Evolutionary conservation across 2,329 filamentous ascomycete genomes (phyloP).

Genomic region (Epichloe sylvatica): DNA sequence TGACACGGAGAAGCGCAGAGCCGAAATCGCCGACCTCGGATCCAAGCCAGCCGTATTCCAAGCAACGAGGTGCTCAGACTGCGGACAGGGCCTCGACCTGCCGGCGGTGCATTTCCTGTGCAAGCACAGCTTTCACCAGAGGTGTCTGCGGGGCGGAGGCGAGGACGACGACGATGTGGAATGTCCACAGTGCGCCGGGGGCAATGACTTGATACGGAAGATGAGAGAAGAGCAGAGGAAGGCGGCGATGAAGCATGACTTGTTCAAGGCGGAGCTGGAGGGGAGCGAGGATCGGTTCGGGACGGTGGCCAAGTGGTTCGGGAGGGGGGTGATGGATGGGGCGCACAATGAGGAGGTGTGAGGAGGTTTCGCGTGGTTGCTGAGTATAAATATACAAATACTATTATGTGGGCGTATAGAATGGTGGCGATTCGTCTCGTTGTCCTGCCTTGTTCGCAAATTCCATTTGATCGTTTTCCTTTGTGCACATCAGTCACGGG

Average conservation of each 20-base stretch:
- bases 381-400: neutral
- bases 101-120: slow-evolving; percentile 93
- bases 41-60: slow-evolving; percentile 81
- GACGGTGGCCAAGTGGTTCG: slow-evolving; percentile 92
- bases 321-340: slow-evolving; percentile 71
- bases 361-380: slow-evolving; percentile 13
- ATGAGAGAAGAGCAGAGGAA: slow-evolving; percentile 79
- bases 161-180: slow-evolving; percentile 48
- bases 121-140: slow-evolving; percentile 92
- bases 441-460: neutral
- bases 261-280: slow-evolving; percentile 71
- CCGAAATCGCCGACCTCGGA: slow-evolving; percentile 63
- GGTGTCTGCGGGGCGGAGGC: slow-evolving; percentile 50
- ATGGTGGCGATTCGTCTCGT: neutral
- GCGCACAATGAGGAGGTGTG: slow-evolving; percentile 20
- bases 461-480: too few relatives aligned
- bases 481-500: too few relatives aligned
- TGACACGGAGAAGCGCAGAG: slow-evolving; percentile 68
- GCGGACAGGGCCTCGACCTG: slow-evolving; percentile 63
- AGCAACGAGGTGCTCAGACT: slow-evolving; percentile 74
- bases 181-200: slow-evolving; percentile 71
- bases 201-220: slow-evolving; percentile 78
- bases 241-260: slow-evolving; percentile 70
- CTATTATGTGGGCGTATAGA: neutral
- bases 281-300: slow-evolving; percentile 67